Evolutionary conservation across 2,329 filamentous ascomycete genomes (phyloP), one percentile per base, ranked within the genome.

Genomic region (Nannizziopsis arthrosporioides): DNA sequence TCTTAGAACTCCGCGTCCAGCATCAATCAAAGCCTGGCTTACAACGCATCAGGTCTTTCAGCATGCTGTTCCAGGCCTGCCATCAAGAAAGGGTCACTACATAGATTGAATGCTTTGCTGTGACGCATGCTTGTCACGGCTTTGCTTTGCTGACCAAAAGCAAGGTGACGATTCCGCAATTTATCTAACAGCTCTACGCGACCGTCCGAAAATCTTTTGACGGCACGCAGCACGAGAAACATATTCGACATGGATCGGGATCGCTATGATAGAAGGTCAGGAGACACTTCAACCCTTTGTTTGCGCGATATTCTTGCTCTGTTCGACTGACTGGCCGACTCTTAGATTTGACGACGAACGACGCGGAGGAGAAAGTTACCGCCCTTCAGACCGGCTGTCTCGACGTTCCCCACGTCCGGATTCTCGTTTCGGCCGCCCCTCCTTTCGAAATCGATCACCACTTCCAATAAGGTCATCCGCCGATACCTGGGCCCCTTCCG

Each of bases 341-440:
- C 22, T 4, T 37, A 59, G 56, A 53, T 57, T 53, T 43, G 54
- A 56, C 22, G 50, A 68, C 48, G 62, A 64, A 27, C 63, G 66
- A n/a, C 63, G 67, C 49, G 65, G 66, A 36, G 65, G 67, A 43
- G 67, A 69, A 55, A 68, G 66, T 51, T 69, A 69, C 57, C 65
- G 67, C n/a, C 67, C 67, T 9, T 54, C 55, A 22, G 60, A 60
- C 41, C 59, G 62, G 53, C 36, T 53, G 30, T 55, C 56, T 49
- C 62, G 62, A 34, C 62, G 60, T 43, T 61, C 61, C 39, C 62
- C 66, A 51, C 61, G 65, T 47, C 60, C 58, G 12, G 67, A 64
- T 51, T 57, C 57, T 41, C 61, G 63, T 47, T 58, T 59, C 50
- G 57, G 59, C 41, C 61, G 64, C 43, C 66, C 66, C 37, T 63